phyloP scores from a whole-genome alignment of 2,329 filamentous ascomycete genomes.

The Fusarium stilboides region DNA sequence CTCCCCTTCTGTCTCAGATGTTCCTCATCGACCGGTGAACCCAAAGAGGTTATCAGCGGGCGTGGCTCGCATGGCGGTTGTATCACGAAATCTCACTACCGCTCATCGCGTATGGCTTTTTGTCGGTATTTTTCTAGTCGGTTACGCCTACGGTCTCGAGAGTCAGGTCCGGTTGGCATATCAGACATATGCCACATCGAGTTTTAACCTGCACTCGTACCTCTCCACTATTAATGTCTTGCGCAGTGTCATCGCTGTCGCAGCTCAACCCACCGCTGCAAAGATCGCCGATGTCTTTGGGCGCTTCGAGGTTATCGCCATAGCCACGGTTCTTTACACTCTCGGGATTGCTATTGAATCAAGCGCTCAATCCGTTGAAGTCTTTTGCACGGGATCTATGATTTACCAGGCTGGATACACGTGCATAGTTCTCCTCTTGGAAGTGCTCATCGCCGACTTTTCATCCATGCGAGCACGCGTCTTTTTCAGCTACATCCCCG shows the following conservation, averaged over 20 bases:
- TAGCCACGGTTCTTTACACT: constrained; percentile 71
- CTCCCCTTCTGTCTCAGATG: constrained; percentile 1
- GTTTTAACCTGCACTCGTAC: constrained; percentile 67
- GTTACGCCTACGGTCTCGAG: constrained; percentile 73
- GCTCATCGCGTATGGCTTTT: constrained; percentile 68
- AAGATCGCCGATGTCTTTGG: constrained; percentile 76
- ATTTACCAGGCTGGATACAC: constrained; percentile 74
- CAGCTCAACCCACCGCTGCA: constrained; percentile 70
- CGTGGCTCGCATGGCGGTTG: constrained; percentile 67
- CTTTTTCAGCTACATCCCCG: constrained; percentile 74
- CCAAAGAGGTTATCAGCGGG: constrained; percentile 53
- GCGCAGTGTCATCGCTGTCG: constrained; percentile 71
- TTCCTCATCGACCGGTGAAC: constrained; percentile 12
- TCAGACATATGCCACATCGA: constrained; percentile 69
- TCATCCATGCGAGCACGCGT: constrained; percentile 72
- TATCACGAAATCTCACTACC: constrained; percentile 62
- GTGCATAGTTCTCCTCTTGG: constrained; percentile 68
- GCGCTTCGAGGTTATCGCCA: constrained; percentile 69
- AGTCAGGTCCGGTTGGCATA: constrained; percentile 67
- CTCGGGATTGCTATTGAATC: constrained; percentile 69
- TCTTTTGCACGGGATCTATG: constrained; percentile 68
- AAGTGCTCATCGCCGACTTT: constrained; percentile 73
- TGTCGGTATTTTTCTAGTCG: constrained; percentile 70
- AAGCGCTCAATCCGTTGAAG: constrained; percentile 61
- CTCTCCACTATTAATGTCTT: constrained; percentile 72